Conservation (phyloP, 2,329 filamentous ascomycete species). For the Amylocarpus encephaloides region DNA sequence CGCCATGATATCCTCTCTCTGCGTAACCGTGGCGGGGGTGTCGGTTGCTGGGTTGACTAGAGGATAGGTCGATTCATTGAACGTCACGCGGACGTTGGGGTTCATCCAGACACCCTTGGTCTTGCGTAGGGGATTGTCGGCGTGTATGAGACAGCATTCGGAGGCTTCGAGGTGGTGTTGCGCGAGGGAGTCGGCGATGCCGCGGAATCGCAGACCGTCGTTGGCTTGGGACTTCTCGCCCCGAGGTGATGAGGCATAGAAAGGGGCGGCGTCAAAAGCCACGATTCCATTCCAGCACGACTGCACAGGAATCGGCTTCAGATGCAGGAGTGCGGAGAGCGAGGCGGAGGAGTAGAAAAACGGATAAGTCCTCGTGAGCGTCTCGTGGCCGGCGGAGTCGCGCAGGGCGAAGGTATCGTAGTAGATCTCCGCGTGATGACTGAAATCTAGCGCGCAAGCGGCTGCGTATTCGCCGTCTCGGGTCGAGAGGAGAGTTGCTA, state of each 20-base stretch:
- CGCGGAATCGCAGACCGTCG: conserved; percentile 51
- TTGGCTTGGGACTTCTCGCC: background rate
- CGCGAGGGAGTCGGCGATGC: conserved; percentile 56
- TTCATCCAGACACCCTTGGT: conserved; percentile 59
- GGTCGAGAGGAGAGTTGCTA: conserved; percentile 49
- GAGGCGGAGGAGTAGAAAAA: conserved; percentile 49
- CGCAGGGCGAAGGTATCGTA: conserved; percentile 60
- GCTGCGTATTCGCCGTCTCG: conserved; percentile 53
- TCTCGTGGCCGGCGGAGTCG: conserved; percentile 45
- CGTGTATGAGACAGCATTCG: conserved; percentile 73
- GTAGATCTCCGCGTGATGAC: conserved; percentile 34
- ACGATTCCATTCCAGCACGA: conserved; percentile 54
- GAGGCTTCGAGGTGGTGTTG: conserved; percentile 62
- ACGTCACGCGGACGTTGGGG: conserved; percentile 62
- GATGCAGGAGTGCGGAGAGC: conserved; percentile 45
- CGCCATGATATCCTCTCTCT: conserved; percentile 20
- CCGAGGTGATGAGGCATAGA: conserved; percentile 33
- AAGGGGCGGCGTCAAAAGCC: conserved; percentile 49
- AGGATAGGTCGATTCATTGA: conserved; percentile 48
- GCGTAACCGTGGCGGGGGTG: conserved; percentile 6
- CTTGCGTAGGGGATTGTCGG: conserved; percentile 50
- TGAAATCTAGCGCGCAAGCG: conserved; percentile 56
- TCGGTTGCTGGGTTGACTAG: conserved; percentile 34
- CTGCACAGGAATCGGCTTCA: conserved; percentile 44
- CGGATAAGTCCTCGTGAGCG: conserved; percentile 51